Evolutionary conservation across 2,329 filamentous ascomycete species (phyloP), one percentile per base, ranked within the genome.

Genomic region (Purpureocillium takamizusanense): DNA sequence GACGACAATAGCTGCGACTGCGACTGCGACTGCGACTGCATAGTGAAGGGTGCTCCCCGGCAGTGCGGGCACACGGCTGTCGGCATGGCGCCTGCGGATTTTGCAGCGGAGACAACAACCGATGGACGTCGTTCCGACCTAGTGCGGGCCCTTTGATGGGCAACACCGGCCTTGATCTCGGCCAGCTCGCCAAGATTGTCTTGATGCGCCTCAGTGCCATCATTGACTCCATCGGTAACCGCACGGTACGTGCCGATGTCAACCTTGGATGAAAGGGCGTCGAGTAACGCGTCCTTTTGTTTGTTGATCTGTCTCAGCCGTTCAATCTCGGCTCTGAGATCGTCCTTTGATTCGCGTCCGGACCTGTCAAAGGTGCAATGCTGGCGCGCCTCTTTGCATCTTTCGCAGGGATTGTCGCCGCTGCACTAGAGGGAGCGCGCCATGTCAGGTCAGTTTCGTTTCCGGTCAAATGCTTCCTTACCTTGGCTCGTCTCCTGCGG

Each of bases 301-400:
- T 36, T 33, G 21, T 32, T 34, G 27, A 12, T 43, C 38, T 44
- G 39, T 7, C 42, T 43, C 2, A 52, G 40, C 1, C 49, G 37
- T 35, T 42, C 48, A 15, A 52, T 51, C 16, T 52, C 48, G 2
- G 48, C 45, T 3, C 49, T 35, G 1, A 52, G 21, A 13, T 51
- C 49, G 25, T 43, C 28, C 15, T 46, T 46, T 4, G 42, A 42
- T 8, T 38, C 31, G 33, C 40, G 39, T 21, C 37, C 33, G 12
- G 15, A 35, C 7, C 29, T 27, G 18, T 29, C 33, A 37, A 42
- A 46, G 3, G 38, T 38, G 36, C 44, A 46, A 6, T 17, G 12
- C 13, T 42, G 33, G 11, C 28, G 16, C 28, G 33, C 32, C 21
- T 36, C 18, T 18, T 25, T 18, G 33, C 42, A 43, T 17, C 39